A percentile compares a stretch with the other conserved stretches of the same genome.
Evolutionary conservation across 2,329 filamentous ascomycete species (phyloP).

Genomic region (Endoconidiophora laricicola): DNA sequence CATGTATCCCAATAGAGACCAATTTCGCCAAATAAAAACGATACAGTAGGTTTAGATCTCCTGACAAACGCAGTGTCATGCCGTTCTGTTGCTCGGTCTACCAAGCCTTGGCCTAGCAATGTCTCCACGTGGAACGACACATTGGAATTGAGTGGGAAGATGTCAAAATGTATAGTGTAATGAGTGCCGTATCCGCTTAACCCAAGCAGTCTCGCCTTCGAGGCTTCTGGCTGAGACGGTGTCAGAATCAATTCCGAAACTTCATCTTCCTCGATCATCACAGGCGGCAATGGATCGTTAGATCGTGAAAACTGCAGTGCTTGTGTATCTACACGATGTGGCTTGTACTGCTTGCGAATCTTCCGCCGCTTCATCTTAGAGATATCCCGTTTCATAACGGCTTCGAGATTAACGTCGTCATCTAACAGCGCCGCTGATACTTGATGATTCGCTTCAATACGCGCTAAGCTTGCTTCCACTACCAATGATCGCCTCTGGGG

Average conservation of each 20-base stretch:
- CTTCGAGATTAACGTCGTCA: slow-evolving; percentile 5
- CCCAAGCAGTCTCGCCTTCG: slow-evolving; percentile 26
- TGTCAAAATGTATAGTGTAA: slow-evolving; percentile 46
- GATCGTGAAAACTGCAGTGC: slow-evolving; percentile 37
- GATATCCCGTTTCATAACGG: slow-evolving; percentile 1
- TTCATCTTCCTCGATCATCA: slow-evolving; percentile 7
- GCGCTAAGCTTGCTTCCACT: not conserved
- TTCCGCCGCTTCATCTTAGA: slow-evolving; percentile 14
- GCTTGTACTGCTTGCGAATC: slow-evolving; percentile 28
- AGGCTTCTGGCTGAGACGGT: not conserved
- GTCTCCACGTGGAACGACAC: slow-evolving; percentile 45
- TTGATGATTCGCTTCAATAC: too few relatives aligned
- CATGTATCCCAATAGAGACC: slow-evolving; percentile 37
- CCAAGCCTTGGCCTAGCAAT: slow-evolving; percentile 36
- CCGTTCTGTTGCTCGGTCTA: slow-evolving; percentile 24
- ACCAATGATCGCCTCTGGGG: not conserved
- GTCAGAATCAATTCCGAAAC: not conserved
- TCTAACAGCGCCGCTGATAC: not conserved
- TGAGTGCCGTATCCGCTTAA: slow-evolving; percentile 43
- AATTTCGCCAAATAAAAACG: slow-evolving; percentile 32
- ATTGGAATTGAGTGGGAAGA: slow-evolving; percentile 38
- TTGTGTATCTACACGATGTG: slow-evolving; percentile 29
- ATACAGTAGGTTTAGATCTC: slow-evolving; percentile 20
- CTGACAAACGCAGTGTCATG: slow-evolving; percentile 19
- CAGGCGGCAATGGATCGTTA: slow-evolving; percentile 30